These are phyloP conservation scores for Mycena rebaudengoi DNA, from an alignment of 768 basidiomycete genomes.

Conservation along the genomic window DNA sequence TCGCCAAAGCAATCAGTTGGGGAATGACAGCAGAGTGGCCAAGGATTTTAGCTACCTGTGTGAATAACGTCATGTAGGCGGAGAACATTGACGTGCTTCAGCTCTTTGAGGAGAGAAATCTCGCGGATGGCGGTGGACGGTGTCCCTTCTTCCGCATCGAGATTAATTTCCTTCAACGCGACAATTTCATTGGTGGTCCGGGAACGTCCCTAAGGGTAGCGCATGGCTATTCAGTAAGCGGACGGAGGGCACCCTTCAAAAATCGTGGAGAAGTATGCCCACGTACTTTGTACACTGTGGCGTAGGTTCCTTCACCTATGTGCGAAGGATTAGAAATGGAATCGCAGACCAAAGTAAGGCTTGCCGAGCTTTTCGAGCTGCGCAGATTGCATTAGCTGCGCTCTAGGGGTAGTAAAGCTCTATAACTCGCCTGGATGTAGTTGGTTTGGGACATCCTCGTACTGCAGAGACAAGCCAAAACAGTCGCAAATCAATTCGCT, in stretches of 20 bases:
- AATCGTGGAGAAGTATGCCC: background rate
- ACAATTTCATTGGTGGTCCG: conserved; percentile 99
- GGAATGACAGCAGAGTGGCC: too few relatives aligned
- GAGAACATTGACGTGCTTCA: conserved; percentile 99
- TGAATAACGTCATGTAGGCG: conserved; percentile 98
- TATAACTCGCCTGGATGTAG: conserved; percentile 59
- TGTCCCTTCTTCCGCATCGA: conserved; percentile 99
- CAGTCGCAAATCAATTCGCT: background rate
- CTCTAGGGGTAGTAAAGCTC: background rate
- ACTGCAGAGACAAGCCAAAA: background rate
- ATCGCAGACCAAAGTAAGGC: conserved; percentile 11
- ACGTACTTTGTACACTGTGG: conserved; percentile 94
- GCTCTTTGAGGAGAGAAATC: conserved; percentile 99
- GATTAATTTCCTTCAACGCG: conserved; percentile 97
- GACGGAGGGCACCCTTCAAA: too few relatives aligned
- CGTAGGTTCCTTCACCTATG: conserved; percentile 92
- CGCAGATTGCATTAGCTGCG: background rate
- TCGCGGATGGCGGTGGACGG: conserved; percentile 99
- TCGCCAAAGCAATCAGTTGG: too few relatives aligned
- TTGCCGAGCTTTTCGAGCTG: conserved; percentile 91
- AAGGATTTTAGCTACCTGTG: too few relatives aligned
- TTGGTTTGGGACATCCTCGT: conserved; percentile 44
- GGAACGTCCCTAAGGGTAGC: conserved; percentile 77
- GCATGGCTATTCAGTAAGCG: background rate
- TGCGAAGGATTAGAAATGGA: conserved; percentile 48